Conservation (phyloP, 2,329 filamentous ascomycete genomes). For the Cytospora piceae region DNA sequence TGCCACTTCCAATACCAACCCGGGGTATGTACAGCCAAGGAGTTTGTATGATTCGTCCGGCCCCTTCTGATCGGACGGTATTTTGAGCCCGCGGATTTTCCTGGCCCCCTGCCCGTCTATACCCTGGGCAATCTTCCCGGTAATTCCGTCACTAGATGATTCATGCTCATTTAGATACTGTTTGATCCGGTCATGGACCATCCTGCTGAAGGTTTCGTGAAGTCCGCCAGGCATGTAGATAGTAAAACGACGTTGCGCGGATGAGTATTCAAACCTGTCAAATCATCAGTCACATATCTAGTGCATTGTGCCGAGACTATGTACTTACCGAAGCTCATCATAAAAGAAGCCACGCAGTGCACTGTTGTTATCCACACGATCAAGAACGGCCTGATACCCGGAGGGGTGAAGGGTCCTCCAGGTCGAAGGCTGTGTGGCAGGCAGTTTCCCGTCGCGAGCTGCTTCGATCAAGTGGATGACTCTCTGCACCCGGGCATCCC, state of each 20-base stretch:
- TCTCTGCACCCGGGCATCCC: neutral
- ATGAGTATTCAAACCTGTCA: neutral
- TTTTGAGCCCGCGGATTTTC: neutral
- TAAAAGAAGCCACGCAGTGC: neutral
- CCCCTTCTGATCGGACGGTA: neutral
- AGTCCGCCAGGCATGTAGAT: neutral
- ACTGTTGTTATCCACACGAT: neutral
- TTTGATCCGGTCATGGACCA: too few relatives aligned
- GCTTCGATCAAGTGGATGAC: constrained; percentile 2
- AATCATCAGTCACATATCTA: neutral
- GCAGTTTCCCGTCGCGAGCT: neutral
- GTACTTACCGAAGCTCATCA: neutral
- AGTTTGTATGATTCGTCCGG: neutral
- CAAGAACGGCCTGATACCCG: neutral
- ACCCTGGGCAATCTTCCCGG: neutral
- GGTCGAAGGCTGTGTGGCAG: neutral
- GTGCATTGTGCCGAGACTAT: neutral
- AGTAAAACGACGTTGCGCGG: neutral
- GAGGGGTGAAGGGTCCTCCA: neutral
- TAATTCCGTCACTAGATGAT: neutral
- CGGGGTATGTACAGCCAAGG: neutral
- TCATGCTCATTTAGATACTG: too few relatives aligned
- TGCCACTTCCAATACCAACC: constrained; percentile 1
- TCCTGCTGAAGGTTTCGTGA: neutral
- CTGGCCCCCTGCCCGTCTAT: constrained; percentile 1